Percentiles rank a stretch among this genome's conserved stretches.
Conservation (phyloP, 306 rosid genomes). For the Styphnolobium japonicum region DNA sequence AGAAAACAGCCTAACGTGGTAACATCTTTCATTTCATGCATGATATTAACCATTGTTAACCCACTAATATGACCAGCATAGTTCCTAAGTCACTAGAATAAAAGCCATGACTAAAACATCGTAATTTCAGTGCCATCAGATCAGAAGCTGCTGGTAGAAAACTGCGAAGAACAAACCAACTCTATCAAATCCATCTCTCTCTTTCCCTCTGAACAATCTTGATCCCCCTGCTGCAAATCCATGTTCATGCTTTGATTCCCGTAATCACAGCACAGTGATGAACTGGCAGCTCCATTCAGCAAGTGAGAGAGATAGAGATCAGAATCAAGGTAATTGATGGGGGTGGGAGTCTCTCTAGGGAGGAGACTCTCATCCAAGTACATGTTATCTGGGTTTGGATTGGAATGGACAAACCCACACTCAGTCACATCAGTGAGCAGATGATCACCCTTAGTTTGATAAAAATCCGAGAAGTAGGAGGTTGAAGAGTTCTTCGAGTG, state of each 20-base stretch:
- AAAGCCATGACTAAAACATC: not conserved
- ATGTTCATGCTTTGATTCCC: conserved; percentile 22
- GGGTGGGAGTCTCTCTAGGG: not conserved
- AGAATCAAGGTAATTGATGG: conserved; percentile 25
- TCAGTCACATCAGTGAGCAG: not conserved
- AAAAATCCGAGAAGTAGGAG: not conserved
- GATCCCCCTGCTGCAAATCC: conserved; percentile 25
- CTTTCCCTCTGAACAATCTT: conserved; percentile 22
- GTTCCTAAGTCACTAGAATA: not conserved
- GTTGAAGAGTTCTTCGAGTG: not conserved
- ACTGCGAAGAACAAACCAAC: conserved; percentile 41
- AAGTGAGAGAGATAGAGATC: conserved; percentile 56
- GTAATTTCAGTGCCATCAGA: not conserved
- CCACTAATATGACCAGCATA: not conserved
- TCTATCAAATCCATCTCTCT: conserved; percentile 71
- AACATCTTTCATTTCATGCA: not conserved
- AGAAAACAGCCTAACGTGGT: not conserved
- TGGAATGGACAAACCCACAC: not conserved
- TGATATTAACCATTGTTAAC: not conserved
- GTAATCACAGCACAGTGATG: conserved; percentile 19
- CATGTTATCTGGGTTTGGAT: not conserved
- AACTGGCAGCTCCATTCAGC: conserved; percentile 44
- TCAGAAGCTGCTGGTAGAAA: conserved; percentile 19
- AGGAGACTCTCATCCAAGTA: not conserved
- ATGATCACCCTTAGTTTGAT: conserved; percentile 15